Percentiles rank a stretch among this genome's conserved stretches.
phyloP scores from a whole-genome alignment of 169 alveolate species.

The Hepatocystis sp. region DNA sequence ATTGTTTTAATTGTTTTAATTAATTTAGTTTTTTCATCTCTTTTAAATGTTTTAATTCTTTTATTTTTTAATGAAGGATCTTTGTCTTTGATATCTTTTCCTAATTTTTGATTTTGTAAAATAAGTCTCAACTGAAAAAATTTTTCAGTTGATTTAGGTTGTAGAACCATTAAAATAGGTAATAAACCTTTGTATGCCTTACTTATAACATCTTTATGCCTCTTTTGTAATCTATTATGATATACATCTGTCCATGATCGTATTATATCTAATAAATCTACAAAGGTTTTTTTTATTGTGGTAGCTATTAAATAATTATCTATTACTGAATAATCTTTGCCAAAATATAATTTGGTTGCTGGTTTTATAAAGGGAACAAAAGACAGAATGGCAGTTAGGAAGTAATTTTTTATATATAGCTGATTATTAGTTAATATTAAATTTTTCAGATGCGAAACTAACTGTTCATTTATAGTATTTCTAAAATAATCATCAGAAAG shows the following conservation, averaged over 20 bases:
- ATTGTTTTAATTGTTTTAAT: too few relatives aligned
- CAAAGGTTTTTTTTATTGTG: conserved; percentile 11
- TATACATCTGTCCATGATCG: conserved; percentile 44
- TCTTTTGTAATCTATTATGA: too few relatives aligned
- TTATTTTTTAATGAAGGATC: too few relatives aligned
- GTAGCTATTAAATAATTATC: background rate
- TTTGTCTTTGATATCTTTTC: too few relatives aligned
- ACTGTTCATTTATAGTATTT: conserved; percentile 2
- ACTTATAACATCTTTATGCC: too few relatives aligned
- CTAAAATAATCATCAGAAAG: conserved; percentile 21
- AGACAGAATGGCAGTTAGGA: conserved; percentile 20
- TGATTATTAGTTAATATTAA: conserved; percentile 21
- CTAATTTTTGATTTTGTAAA: too few relatives aligned
- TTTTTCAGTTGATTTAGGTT: too few relatives aligned
- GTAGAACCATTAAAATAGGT: too few relatives aligned
- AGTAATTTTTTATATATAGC: conserved; percentile 17
- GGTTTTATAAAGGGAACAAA: conserved; percentile 60
- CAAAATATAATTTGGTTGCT: conserved; percentile 54
- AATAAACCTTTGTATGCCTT: too few relatives aligned
- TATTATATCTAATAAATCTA: conserved; percentile 7
- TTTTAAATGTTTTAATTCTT: too few relatives aligned
- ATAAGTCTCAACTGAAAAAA: too few relatives aligned
- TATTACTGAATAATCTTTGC: conserved; percentile 2
- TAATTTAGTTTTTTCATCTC: too few relatives aligned
- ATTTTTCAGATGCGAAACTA: conserved; percentile 10